Percentiles rank a stretch among this genome's conserved stretches.
Evolutionary conservation across 345 rosid genomes (phyloP).

Genomic region (Rubroshorea leprosula): DNA sequence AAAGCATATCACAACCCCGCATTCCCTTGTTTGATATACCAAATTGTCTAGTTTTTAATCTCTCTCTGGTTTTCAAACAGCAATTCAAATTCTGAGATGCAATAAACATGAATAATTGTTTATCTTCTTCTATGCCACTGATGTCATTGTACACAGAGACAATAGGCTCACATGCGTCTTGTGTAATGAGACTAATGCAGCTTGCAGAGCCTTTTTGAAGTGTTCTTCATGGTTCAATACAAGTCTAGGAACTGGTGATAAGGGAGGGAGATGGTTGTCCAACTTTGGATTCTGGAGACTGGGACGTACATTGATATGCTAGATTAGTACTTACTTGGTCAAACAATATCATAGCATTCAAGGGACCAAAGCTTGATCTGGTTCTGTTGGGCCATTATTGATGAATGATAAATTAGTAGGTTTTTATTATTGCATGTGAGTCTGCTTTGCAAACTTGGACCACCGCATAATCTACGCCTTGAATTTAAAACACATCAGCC

Average conservation of each 20-base stretch:
- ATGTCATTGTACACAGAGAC: no score
- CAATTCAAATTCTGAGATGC: no score
- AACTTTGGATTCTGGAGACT: neutral
- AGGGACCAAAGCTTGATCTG: neutral
- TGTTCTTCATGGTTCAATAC: slow-evolving; percentile 10
- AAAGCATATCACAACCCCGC: no score
- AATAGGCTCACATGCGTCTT: slow-evolving; percentile 14
- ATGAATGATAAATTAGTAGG: neutral
- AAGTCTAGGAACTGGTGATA: no score
- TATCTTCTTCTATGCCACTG: no score
- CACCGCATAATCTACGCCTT: neutral
- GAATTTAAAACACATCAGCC: neutral
- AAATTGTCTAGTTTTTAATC: no score
- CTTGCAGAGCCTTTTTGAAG: slow-evolving; percentile 27
- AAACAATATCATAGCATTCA: neutral
- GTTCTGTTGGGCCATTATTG: neutral
- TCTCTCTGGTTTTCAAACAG: no score
- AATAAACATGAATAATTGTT: no score
- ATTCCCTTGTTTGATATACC: no score
- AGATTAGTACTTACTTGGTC: neutral
- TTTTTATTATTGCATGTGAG: neutral
- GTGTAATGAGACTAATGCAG: slow-evolving; percentile 21
- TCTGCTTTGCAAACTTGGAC: neutral
- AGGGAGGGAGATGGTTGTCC: no score
- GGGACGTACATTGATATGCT: neutral